phyloP scores from a whole-genome alignment of 1,139 yeast genomes.

The Wickerhamomyces sp. region DNA sequence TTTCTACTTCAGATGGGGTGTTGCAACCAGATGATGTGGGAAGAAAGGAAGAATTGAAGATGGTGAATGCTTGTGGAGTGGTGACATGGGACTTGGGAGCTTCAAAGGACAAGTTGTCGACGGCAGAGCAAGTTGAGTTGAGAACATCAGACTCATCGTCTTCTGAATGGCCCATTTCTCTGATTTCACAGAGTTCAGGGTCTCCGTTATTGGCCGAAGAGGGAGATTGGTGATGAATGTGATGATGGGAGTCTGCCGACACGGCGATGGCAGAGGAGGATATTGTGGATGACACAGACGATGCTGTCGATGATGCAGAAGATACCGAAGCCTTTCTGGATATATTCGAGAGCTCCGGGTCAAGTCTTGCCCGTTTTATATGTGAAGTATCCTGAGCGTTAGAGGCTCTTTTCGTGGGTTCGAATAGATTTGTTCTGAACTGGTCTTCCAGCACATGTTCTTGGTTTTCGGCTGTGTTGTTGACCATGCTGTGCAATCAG shows the following conservation, averaged over 20 bases:
- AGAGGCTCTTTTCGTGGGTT: slow-evolving; percentile 23
- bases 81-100: slow-evolving; percentile 1
- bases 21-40: slow-evolving; percentile 11
- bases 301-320: slow-evolving; percentile 6
- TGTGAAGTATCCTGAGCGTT: slow-evolving; percentile 17
- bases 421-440: slow-evolving; percentile 29
- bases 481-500: too few species aligned
- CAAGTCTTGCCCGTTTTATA: slow-evolving; percentile 30
- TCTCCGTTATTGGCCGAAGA: not conserved
- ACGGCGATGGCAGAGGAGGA: slow-evolving; percentile 5
- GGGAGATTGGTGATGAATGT: not conserved
- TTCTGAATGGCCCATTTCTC: slow-evolving; percentile 1
- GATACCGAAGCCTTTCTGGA: slow-evolving; percentile 8
- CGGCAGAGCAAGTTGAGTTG: not conserved
- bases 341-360: slow-evolving; percentile 21
- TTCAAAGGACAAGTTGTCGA: slow-evolving; percentile 6
- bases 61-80: slow-evolving; percentile 2
- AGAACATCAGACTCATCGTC: slow-evolving; percentile 1
- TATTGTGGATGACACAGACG: too few species aligned
- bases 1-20: not conserved
- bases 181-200: not conserved
- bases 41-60: slow-evolving; percentile 5
- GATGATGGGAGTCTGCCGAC: too few species aligned
- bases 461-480: slow-evolving; percentile 29
- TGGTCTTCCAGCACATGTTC: slow-evolving; percentile 32